Percentiles rank a stretch among this genome's conserved stretches.
These are phyloP conservation scores for Spinacia oleracea DNA, from an alignment of 179 eudicot species.

Conservation along the genomic window DNA sequence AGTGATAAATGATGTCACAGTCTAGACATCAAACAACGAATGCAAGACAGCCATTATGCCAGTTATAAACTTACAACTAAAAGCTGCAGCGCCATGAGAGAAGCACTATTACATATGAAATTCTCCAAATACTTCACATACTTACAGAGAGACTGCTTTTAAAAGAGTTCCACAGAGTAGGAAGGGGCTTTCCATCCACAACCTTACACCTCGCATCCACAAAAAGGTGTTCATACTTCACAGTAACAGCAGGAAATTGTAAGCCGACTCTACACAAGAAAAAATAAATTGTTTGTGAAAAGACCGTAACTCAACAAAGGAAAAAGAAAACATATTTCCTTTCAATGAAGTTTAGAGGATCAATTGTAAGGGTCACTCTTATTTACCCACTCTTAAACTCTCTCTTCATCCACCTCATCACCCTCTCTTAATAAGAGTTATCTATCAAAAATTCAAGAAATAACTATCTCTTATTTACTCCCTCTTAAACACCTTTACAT, in stretches of 20 bases:
- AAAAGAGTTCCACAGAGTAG: conserved; percentile 78
- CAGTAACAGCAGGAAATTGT: conserved; percentile 58
- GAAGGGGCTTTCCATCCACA: conserved; percentile 86
- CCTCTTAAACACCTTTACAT: no score
- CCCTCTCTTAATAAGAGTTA: no score
- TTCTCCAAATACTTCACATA: not conserved
- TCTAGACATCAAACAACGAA: not conserved
- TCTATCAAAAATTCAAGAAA: no score
- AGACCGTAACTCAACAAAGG: not conserved
- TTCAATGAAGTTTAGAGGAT: not conserved
- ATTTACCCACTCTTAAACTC: no score
- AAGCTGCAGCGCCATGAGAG: conserved; percentile 1
- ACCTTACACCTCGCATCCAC: conserved; percentile 81
- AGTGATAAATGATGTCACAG: not conserved
- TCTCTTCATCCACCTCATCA: no score
- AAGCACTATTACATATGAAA: conserved; percentile 2
- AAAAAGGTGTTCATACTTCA: conserved; percentile 53
- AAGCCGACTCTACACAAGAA: conserved; percentile 56
- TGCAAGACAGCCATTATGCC: not conserved
- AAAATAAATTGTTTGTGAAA: conserved; percentile 8
- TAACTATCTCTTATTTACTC: no score
- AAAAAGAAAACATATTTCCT: not conserved
- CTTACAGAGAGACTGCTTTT: conserved; percentile 55
- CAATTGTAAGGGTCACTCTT: no score
- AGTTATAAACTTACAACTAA: not conserved